These are phyloP conservation scores for Monosporozyma siamensis DNA, from an alignment of 805 yeast genomes.

Conservation along the genomic window DNA sequence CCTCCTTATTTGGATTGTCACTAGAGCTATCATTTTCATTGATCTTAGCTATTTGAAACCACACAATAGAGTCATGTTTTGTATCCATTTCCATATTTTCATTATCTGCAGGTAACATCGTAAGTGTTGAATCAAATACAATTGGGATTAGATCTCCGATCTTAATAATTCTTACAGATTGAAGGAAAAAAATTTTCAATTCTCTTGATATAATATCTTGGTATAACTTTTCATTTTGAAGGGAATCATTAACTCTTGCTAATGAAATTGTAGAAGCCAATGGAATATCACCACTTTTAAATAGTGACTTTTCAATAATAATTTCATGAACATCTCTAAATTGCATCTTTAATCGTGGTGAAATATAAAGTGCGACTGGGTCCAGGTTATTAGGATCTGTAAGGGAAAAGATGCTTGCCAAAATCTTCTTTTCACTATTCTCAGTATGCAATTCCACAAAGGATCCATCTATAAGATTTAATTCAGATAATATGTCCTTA, in stretches of 20 bases:
- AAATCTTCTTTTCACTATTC: constrained; percentile 2
- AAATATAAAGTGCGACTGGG: constrained; percentile 11
- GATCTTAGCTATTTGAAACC: constrained; percentile 64
- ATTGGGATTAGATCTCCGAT: constrained; percentile 69
- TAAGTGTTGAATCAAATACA: constrained; percentile 44
- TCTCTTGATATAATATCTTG: constrained; percentile 40
- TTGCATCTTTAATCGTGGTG: constrained; percentile 20
- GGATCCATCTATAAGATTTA: constrained; percentile 22
- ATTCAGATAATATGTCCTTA: constrained; percentile 8
- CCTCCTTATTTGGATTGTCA: constrained; percentile 30
- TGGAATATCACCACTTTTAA: constrained; percentile 8
- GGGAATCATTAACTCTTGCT: constrained; percentile 22
- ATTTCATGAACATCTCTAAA: constrained; percentile 9
- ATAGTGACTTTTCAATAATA: constrained; percentile 6
- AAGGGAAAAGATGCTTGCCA: constrained; percentile 17
- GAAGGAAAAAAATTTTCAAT: constrained; percentile 53
- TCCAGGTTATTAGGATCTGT: constrained; percentile 17
- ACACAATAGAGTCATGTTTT: constrained; percentile 41
- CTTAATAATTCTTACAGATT: constrained; percentile 46
- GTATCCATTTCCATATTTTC: constrained; percentile 5
- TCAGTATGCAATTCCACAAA: constrained; percentile 9
- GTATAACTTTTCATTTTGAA: constrained; percentile 22
- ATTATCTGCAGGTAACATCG: neutral
- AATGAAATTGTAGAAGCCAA: constrained; percentile 19
- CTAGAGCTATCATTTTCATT: constrained; percentile 7